phyloP scores from a whole-genome alignment of 2,329 filamentous ascomycete genomes.

The Fusarium sp. region DNA sequence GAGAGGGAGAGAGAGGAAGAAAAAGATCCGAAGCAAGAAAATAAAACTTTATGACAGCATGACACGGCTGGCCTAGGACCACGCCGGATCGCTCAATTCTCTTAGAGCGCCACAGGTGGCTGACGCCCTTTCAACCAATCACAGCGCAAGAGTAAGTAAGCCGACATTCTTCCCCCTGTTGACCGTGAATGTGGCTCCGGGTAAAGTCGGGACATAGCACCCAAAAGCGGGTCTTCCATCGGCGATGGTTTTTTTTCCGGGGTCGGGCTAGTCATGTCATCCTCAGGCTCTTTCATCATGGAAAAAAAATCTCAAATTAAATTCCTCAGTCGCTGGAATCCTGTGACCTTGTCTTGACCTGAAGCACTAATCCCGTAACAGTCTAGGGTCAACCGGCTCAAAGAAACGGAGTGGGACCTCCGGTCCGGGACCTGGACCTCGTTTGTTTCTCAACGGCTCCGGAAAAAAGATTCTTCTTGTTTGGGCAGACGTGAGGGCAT shows the following conservation, averaged over 20 bases:
- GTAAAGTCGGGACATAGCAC: slow-evolving; percentile 45
- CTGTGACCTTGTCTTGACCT: slow-evolving; percentile 6
- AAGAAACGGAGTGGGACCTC: slow-evolving; percentile 30
- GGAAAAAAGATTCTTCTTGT: slow-evolving; percentile 38
- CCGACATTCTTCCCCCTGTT: slow-evolving; percentile 13
- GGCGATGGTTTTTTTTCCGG: slow-evolving; percentile 37
- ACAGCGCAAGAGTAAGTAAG: slow-evolving; percentile 25
- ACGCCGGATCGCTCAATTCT: slow-evolving; percentile 16
- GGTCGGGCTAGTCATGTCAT: slow-evolving; percentile 21
- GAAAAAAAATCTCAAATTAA: slow-evolving; percentile 12
- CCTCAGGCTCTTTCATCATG: slow-evolving; percentile 15
- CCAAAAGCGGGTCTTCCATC: slow-evolving; percentile 2
- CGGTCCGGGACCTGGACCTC: slow-evolving; percentile 9
- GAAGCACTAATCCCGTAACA: background rate
- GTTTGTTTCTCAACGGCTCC: slow-evolving; percentile 25
- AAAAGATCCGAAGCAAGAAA: slow-evolving; percentile 37
- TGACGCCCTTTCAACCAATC: slow-evolving; percentile 47
- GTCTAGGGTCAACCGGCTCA: background rate
- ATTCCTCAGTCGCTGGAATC: background rate
- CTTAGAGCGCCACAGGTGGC: slow-evolving; percentile 34
- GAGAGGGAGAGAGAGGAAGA: slow-evolving; percentile 28
- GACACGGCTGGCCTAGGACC: slow-evolving; percentile 33
- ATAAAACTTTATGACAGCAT: slow-evolving; percentile 54
- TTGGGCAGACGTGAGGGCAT: slow-evolving; percentile 27
- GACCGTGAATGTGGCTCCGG: slow-evolving; percentile 40